Base-by-base conservation (phyloP, 495 filamentous ascomycete species). In the Barbatosphaeria neglecta region DNA sequence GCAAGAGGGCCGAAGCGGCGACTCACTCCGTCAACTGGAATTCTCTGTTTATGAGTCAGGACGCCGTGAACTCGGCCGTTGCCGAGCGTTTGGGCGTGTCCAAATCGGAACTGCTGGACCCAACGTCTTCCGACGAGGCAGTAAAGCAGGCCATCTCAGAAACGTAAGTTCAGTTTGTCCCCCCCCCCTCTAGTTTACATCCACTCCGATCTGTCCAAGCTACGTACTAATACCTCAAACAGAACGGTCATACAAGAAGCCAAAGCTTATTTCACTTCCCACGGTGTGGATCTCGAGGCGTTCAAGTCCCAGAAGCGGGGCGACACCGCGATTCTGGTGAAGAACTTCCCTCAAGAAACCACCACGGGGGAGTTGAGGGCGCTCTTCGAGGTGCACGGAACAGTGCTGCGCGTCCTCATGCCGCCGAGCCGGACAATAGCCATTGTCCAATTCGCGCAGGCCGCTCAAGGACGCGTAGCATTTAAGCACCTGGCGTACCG, bases 81-180 rank as follows among this genome's bases (percentile, higher is more conserved):
- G 85, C 93, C 33, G 78, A 86, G 56, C 82, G 90, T 45, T 68
- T 97, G 6, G 88, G 89, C 15, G 75, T 97, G 22, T 80, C 83
- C 15, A 99, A 97, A 67, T 77, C 86, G 8, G 89, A 95, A 46
- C 61, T 99, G 20, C 69, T 99, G 33, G 89, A 99, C 63, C 92
- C 92, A 7, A 95, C 93, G 1, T 94, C 84, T 47, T 81, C 90
- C 35, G 86, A 93, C 61, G 88, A 90, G 44, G 90, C 87, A 31
- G 86, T 97, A 33, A 94, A 90, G 66, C 92, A 97, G 68, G 92
- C 92, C 33, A 85, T 94, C 61, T 92, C 93, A 31, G 92, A 99
- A 67, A 96, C 93, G 18, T 84, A 90, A 51, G 28, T 31, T 31
- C n/a, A n/a, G n/a, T n/a, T n/a, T n/a, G n/a, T n/a, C n/a, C n/a